Base-by-base conservation (phyloP, 495 filamentous ascomycete genomes). In the Cairneyella variabilis region DNA sequence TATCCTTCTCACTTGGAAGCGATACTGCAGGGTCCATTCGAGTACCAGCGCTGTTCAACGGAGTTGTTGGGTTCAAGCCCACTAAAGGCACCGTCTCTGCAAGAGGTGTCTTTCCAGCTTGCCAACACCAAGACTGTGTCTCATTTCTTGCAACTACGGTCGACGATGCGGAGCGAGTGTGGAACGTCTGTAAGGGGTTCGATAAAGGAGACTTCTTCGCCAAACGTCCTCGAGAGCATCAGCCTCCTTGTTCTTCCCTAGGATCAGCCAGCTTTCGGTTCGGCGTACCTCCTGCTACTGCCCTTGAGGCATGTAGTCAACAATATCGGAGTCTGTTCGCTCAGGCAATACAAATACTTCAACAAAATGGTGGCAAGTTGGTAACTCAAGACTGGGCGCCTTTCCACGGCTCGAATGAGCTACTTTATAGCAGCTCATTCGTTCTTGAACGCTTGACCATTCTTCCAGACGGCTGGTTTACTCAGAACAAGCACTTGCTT, bases 11-110 rank as follows among this genome's bases (percentile, higher is more conserved):
- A 2, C 65, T 87, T 10, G 82, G 73, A 6, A 85, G 82, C 1
- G 83, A 86, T 57, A 86, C 83, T 9, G 83, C 83, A n/a, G 83
- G 83, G 1, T 82, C 77, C 5, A 80, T 80, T 7, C 71, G 83
- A 25, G 74, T 85, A 0, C 83, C 83, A 1, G 76, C 83, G 1
- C 74, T 72, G 0, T 80, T 83, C 65, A 85, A 85, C 63, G 80
- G 79, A 23, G 67, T 87, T 27, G 73, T 83, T n/a, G 83, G 83
- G 14, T 82, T 80, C 65, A 87, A 87, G 57, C 83, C 83, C 2
- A 87, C 83, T 2, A 77, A 80, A 48, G 83, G 83, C 10, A 78
- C 80, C 2, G 66, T 87, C 36, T 80, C 78, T 2, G 74, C 77
- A 18, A 59, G 65, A 3, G 83, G 83, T 3, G 74, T 85, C 2